These are phyloP conservation scores for Neonectria neomacrospora DNA, from an alignment of 2,329 filamentous ascomycete genomes.

Conservation along the genomic window DNA sequence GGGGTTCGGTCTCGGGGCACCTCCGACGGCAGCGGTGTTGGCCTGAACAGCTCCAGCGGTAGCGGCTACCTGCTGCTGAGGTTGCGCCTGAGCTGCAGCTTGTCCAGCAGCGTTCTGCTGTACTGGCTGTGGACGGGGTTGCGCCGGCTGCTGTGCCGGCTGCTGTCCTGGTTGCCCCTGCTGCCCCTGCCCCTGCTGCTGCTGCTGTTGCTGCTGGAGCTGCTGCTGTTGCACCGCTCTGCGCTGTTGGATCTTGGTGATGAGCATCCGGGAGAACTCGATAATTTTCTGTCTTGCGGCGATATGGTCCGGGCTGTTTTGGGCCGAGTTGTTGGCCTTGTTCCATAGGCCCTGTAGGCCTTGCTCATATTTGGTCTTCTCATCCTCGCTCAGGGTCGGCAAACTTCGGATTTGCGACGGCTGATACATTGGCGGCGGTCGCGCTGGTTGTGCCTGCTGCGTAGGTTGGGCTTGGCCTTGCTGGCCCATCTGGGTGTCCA, in stretches of 20 bases:
- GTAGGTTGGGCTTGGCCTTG: conserved; percentile 41
- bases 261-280: conserved; percentile 70
- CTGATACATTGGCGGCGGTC: conserved; percentile 57
- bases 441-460: conserved; percentile 40
- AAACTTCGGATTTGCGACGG: conserved; percentile 64
- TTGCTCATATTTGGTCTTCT: conserved; percentile 68
- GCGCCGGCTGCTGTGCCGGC: conserved; percentile 34
- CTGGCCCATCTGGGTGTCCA: conserved; percentile 44
- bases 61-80: conserved; percentile 22
- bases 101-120: conserved; percentile 38
- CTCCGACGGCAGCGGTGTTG: conserved; percentile 23
- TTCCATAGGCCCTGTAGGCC: conserved; percentile 66
- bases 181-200: conserved; percentile 41
- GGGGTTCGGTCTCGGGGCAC: conserved; percentile 36
- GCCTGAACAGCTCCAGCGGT: conserved; percentile 21
- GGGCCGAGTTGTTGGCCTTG: conserved; percentile 59
- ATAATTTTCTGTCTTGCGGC: conserved; percentile 67
- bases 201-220: conserved; percentile 44
- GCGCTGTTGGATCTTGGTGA: conserved; percentile 60
- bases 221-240: conserved; percentile 51
- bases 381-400: conserved; percentile 62
- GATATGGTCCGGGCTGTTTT: conserved; percentile 60
- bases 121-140: conserved; percentile 38
- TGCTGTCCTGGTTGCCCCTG: conserved; percentile 41
- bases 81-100: conserved; percentile 39